Evolutionary conservation across 352 stramenopile genomes (phyloP), one percentile per base, ranked within the genome.

Genomic region (Thraustochytrium sp.): DNA sequence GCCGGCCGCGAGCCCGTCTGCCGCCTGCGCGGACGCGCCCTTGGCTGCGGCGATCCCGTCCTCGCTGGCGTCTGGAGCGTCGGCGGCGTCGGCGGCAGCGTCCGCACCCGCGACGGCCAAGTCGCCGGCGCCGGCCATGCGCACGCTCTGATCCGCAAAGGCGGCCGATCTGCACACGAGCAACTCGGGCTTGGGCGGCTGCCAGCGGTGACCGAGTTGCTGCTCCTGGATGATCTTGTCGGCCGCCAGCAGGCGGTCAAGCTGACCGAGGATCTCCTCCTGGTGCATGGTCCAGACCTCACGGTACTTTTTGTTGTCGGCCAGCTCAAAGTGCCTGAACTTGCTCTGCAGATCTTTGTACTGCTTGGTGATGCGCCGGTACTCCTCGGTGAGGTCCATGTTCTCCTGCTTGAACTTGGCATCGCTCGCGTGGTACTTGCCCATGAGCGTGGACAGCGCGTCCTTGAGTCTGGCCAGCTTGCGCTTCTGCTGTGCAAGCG

Each of bases 281-380:
- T 97, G 91, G 84, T 97, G 94, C 94, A 97, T 96, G n/a, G 77
- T 84, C 91, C 93, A 96, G 2, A 97, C 90, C 49, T 96, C 89
- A 34, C 95, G 89, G 82, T 92, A 97, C 46, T 92, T 96, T 59
- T 88, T 89, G 63, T 89, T 89, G 86, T 98, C 94, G 49, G 90
- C 91, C 9, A 92, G 72, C 68, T 97, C 92, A 83, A 98, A 98
- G 86, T 98, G 94, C 26, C 91, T 88, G 59, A 96, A 97, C 85
- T 98, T 98, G 76, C 90, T 93, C 83, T 98, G 94, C 48, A 98
- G 85, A 55, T 98, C 94, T 54, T 95, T 95, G 89, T 98, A 98
- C 85, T 98, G 92, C 87, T 96, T 97, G 8, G 94, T 98, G 75
- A 98, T 89, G 23, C 92, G 90, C 1, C 91, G 89, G 56, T 97